phyloP scores from a whole-genome alignment of 1,284 basidiomycete species.

The Rhodotorula sp. region DNA sequence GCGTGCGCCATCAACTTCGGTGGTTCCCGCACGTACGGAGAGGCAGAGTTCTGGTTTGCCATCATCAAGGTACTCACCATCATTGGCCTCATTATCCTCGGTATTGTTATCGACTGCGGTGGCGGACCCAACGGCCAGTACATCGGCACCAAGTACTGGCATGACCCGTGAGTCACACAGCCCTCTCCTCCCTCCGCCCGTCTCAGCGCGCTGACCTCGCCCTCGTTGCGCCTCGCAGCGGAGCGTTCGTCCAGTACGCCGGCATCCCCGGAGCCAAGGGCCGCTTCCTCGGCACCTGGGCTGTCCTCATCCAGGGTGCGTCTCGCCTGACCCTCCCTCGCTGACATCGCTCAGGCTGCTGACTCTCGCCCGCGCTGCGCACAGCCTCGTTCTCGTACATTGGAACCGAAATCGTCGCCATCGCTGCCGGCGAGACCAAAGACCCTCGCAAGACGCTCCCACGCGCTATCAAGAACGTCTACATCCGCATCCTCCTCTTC shows the following conservation, averaged over 20 bases:
- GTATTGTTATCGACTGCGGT: slow-evolving; percentile 54
- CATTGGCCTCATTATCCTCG: slow-evolving; percentile 61
- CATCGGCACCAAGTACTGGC: slow-evolving; percentile 17
- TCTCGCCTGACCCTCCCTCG: no score
- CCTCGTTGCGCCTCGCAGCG: neutral
- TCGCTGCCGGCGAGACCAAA: slow-evolving; percentile 61
- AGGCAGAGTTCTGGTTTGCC: slow-evolving; percentile 48
- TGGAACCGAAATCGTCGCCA: slow-evolving; percentile 79
- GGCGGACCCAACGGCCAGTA: slow-evolving; percentile 47
- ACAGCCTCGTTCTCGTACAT: slow-evolving; percentile 74
- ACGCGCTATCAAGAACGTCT: slow-evolving; percentile 65
- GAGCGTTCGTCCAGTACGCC: slow-evolving; percentile 40
- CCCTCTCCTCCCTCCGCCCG: no score
- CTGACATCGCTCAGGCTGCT: no score
- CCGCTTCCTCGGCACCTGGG: slow-evolving; percentile 45
- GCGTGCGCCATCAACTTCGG: slow-evolving; percentile 72
- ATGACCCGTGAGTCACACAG: neutral
- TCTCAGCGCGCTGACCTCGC: no score
- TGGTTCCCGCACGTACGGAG: slow-evolving; percentile 56
- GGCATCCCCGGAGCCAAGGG: slow-evolving; percentile 54
- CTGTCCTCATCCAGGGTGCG: slow-evolving; percentile 37
- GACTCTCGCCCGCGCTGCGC: neutral
- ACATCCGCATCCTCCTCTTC: slow-evolving; percentile 67
- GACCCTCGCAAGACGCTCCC: slow-evolving; percentile 59
- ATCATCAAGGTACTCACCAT: slow-evolving; percentile 58